A percentile compares a stretch with the other conserved stretches of the same genome.
phyloP scores from a whole-genome alignment of 1,139 yeast genomes.

The Candida frijolesensis region DNA sequence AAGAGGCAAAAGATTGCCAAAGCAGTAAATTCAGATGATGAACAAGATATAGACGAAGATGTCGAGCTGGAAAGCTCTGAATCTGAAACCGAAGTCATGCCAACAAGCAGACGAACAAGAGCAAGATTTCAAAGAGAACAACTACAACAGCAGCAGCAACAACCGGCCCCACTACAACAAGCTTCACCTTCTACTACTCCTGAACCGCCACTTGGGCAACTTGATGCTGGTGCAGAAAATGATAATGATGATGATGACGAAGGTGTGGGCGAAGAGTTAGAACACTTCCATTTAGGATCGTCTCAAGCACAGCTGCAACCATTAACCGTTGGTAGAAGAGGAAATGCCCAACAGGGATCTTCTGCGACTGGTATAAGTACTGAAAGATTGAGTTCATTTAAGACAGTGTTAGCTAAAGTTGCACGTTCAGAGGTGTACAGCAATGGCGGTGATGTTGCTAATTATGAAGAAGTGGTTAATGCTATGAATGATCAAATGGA shows the following conservation, averaged over 20 bases:
- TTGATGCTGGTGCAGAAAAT: constrained; percentile 15
- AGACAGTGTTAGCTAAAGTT: constrained; percentile 47
- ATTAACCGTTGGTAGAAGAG: constrained; percentile 27
- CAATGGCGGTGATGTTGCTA: constrained; percentile 45
- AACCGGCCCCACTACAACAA: constrained; percentile 10
- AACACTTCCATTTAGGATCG: constrained; percentile 20
- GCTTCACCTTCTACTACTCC: constrained; percentile 15
- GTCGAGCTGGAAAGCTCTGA: constrained; percentile 27
- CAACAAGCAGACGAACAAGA: constrained; percentile 23
- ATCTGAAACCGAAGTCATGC: constrained; percentile 22
- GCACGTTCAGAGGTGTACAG: constrained; percentile 51
- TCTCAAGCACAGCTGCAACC: constrained; percentile 19
- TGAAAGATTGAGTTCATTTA: constrained; percentile 50
- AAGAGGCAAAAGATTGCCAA: constrained; percentile 34
- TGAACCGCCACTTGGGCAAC: constrained; percentile 14
- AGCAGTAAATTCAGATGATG: constrained; percentile 23
- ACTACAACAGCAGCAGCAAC: constrained; percentile 15
- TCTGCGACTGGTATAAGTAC: constrained; percentile 37
- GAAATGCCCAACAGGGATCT: constrained; percentile 15
- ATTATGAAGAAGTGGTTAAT: constrained; percentile 44
- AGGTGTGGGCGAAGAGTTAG: constrained; percentile 28
- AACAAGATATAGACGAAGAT: constrained; percentile 21
- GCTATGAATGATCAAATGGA: constrained; percentile 54
- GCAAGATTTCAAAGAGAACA: constrained; percentile 18
- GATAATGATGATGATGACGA: constrained; percentile 25